Conservation (phyloP, 192 early-diverging fungal species). For the Phycomyces blakesleeanus region DNA sequence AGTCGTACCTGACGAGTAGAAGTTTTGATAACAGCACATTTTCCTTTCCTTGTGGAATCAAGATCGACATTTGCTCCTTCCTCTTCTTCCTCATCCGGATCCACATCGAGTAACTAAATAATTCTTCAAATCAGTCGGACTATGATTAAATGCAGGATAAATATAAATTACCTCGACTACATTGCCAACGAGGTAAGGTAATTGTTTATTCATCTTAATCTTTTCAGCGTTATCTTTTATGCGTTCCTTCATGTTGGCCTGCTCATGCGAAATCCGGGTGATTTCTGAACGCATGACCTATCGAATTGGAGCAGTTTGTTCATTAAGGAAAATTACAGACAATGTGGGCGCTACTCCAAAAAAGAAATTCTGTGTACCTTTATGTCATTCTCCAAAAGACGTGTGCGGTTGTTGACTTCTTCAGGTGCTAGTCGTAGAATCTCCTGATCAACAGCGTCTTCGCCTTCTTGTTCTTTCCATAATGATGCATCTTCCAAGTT, state of each 20-base stretch:
- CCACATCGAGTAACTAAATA: conserved; percentile 80
- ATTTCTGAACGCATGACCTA: conserved; percentile 90
- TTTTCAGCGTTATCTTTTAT: conserved; percentile 99
- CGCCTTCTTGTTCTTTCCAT: conserved; percentile 42
- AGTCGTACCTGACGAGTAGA: conserved; percentile 79
- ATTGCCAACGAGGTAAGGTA: conserved; percentile 94
- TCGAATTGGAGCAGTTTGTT: too few species aligned
- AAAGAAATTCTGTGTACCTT: conserved; percentile 53
- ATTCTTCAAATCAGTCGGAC: neutral
- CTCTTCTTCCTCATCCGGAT: conserved; percentile 87
- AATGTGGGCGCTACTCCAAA: neutral
- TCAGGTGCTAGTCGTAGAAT: conserved; percentile 85
- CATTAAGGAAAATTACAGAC: too few species aligned
- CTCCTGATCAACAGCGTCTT: conserved; percentile 81
- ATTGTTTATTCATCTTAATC: conserved; percentile 96
- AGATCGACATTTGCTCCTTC: conserved; percentile 93
- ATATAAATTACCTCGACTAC: conserved; percentile 78
- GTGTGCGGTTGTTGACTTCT: conserved; percentile 87
- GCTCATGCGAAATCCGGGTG: conserved; percentile 83
- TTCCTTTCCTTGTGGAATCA: conserved; percentile 90
- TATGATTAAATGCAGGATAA: neutral
- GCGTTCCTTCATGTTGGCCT: conserved; percentile 78
- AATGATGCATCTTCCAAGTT: conserved; percentile 70
- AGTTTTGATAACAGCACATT: conserved; percentile 96
- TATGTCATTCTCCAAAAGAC: conserved; percentile 95